Percentiles rank a stretch among this genome's conserved stretches.
Conservation (phyloP, 106 monocot genomes). For the Allium fistulosum region DNA sequence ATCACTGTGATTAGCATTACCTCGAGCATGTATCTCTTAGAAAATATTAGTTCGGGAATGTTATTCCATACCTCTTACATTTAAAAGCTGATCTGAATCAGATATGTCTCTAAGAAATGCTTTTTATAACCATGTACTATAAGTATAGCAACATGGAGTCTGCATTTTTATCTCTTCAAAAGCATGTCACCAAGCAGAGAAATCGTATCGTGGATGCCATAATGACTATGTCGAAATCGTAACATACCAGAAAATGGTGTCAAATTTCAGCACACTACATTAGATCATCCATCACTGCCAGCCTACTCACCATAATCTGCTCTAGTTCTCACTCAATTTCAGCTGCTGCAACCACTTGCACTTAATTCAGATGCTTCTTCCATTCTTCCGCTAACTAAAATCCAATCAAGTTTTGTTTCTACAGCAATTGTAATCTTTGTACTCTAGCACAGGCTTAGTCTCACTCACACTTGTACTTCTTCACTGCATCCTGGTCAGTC, state of each 20-base stretch:
- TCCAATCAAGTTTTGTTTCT: too few species aligned
- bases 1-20: slow-evolving; percentile 53
- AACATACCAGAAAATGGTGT: slow-evolving; percentile 17
- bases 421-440: too few species aligned
- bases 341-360: too few species aligned
- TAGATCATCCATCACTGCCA: too few species aligned
- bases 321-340: too few species aligned
- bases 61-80: slow-evolving; percentile 34
- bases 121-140: slow-evolving; percentile 58
- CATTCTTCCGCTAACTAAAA: too few species aligned
- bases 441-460: too few species aligned
- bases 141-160: slow-evolving; percentile 26
- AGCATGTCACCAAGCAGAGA: slow-evolving; percentile 19
- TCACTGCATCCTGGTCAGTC: too few species aligned
- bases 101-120: slow-evolving; percentile 52
- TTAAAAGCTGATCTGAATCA: slow-evolving; percentile 34
- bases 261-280: too few species aligned
- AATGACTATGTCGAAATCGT: slow-evolving; percentile 45
- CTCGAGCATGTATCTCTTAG: slow-evolving; percentile 13
- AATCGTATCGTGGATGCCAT: slow-evolving; percentile 52
- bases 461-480: too few species aligned
- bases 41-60: slow-evolving; percentile 23
- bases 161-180: slow-evolving; percentile 28
- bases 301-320: too few species aligned
- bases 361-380: too few species aligned